Conservation (phyloP, 768 basidiomycete genomes). For the Lepiota subincarnata region DNA sequence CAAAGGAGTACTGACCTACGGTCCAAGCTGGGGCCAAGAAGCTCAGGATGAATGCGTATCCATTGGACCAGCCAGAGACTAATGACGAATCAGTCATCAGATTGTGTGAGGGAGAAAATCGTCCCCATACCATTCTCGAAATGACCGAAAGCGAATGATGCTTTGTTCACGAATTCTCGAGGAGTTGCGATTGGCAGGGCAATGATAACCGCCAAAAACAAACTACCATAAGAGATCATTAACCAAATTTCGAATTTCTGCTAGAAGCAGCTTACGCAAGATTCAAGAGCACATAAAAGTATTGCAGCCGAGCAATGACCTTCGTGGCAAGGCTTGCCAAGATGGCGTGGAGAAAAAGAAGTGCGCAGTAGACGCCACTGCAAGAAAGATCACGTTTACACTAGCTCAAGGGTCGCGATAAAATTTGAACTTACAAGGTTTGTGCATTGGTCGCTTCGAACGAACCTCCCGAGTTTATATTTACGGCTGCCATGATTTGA, state of each 20-base stretch:
- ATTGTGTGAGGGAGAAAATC: no score
- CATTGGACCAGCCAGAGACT: no score
- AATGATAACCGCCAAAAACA: slow-evolving; percentile 64
- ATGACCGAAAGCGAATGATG: slow-evolving; percentile 56
- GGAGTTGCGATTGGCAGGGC: slow-evolving; percentile 64
- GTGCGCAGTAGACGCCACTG: slow-evolving; percentile 61
- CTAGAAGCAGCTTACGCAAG: slow-evolving; percentile 59
- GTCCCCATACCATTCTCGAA: slow-evolving; percentile 57
- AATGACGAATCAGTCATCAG: background rate
- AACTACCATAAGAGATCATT: slow-evolving; percentile 27
- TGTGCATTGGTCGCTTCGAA: slow-evolving; percentile 44
- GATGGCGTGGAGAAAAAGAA: slow-evolving; percentile 60
- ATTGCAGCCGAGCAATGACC: slow-evolving; percentile 65
- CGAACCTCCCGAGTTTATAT: slow-evolving; percentile 46
- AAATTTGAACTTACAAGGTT: slow-evolving; percentile 34
- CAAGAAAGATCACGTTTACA: background rate
- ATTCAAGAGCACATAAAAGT: slow-evolving; percentile 64
- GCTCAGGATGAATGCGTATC: no score
- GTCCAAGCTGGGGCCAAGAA: no score
- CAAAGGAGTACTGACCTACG: no score
- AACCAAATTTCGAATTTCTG: no score
- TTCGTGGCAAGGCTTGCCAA: slow-evolving; percentile 65
- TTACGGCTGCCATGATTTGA: slow-evolving; percentile 61
- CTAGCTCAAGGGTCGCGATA: background rate
- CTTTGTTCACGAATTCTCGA: slow-evolving; percentile 51